Base-by-base conservation (phyloP, 495 filamentous ascomycete species). In the Apodospora peruviana region DNA sequence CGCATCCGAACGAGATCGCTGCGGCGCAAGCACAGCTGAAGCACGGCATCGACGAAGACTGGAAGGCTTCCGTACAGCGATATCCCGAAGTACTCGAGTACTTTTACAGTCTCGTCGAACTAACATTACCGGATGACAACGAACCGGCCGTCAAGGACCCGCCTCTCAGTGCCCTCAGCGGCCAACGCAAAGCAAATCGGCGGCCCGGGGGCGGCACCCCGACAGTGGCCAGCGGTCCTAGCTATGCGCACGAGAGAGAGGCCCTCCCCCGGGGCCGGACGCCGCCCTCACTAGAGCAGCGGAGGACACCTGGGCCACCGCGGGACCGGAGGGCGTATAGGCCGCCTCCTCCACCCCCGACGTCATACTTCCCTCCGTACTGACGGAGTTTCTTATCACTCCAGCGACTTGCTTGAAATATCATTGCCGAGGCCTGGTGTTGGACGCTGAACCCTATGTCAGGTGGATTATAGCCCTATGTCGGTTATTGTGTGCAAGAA, bases 71-170 rank as follows among this genome's bases (percentile, higher is more conserved):
- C 23, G 83, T 87, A 29, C 79, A 86, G 45, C 71, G 78, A 43
- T 88, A 88, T 52, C 85, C 85, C 4, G 82, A 87, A 56, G 83
- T 88, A 21, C 70, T 88, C 34, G 82, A 88, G 64, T 85, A 87
- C 58, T 88, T 82, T 56, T 87, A 78, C 67, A 73, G 76, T 47
- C 66, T 85, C 21, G 77, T 86, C 14, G 79, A 84, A 51, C 52
- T 85, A 47, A 74, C 70, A 37, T 61, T 84, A 5, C 83, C 83
- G 0, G 58, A 64, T 19, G 76, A 81, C 39, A 69, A 78, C 47
- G 76, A 79, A 25, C 59, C 69, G 2, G 66, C 67, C 23, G 75
- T 81, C 40, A 74, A 74, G 51, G 76, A 80, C 51, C 77, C 76
- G 42, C 77, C 77, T 7, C 60, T 80, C 43, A 76, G 73, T 55